Evolutionary conservation across 139 green algal species (phyloP), one percentile per base, ranked within the genome.

Genomic region (Parachlorella kessleri): DNA sequence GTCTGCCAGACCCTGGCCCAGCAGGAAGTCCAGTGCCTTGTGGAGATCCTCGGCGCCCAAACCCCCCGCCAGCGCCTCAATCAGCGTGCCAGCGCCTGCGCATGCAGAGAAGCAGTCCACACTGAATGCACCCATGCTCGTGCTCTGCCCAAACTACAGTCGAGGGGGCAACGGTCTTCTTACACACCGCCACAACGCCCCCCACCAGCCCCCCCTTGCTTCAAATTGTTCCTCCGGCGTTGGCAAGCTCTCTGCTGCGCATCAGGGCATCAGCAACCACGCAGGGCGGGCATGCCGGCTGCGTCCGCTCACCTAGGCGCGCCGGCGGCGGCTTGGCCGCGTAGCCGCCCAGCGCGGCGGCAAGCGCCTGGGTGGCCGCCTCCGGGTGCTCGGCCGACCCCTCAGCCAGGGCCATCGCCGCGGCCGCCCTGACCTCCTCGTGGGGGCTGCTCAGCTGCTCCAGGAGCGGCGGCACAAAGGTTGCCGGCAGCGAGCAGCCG

Each of bases 11-110:
- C 94, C 94, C 32, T 78, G 81, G 2, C 75, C 77, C 37, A 99
- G 88, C 42, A 99, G 88, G 81, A 98, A 98, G 53, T 96, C 91
- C 26, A 97, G 81, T 1, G 89, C 84, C 0, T 65, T 7, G 35
- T 78, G 69, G 30, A 98, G 87, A 41, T 97, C 79, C 7, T 41
- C 80, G 1, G 78, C 39, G 5, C 67, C 76, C 55, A 98, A 80
- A 48, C 83, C 67, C 1, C 73, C 42, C 1, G 91, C 89, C 32
- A 90, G 66, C 9, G 85, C 84, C 32, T 79, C 55, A 14, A 98
- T 87, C 8, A 89, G 89, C 2, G 84, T 71, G 4, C 92, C 96
- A 39, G 88, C 77, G 5, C 94, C 95, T n/a, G 72, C 48, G 8
- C 32, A n/a, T n/a, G n/a, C n/a, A n/a, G n/a, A n/a, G n/a, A n/a